These are phyloP conservation scores for Peribolospora kevripleyi DNA, from an alignment of 768 basidiomycete genomes.

Conservation along the genomic window DNA sequence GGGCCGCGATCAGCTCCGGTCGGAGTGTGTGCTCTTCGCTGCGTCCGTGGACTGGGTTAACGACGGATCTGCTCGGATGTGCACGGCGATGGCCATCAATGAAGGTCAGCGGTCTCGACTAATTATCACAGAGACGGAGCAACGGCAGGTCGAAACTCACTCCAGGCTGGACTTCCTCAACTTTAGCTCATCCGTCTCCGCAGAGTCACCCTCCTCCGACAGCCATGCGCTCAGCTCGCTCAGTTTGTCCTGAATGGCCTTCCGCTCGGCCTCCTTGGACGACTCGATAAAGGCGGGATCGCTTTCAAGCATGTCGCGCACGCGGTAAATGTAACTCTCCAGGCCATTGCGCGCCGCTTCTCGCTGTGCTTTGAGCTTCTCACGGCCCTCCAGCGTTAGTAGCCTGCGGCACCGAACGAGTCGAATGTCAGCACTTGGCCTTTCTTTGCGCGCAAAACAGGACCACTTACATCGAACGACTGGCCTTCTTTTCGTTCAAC, in stretches of 20 bases:
- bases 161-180: slow-evolving; percentile 57
- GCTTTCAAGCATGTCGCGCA: slow-evolving; percentile 31
- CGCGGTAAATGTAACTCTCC: slow-evolving; percentile 76
- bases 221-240: slow-evolving; percentile 64
- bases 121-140: background rate
- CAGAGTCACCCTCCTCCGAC: slow-evolving; percentile 54
- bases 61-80: background rate
- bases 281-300: slow-evolving; percentile 53
- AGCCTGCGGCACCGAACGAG: slow-evolving; percentile 29
- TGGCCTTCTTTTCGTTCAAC: too few relatives aligned
- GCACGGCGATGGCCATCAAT: background rate
- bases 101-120: background rate
- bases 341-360: slow-evolving; percentile 80
- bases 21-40: slow-evolving; percentile 75
- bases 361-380: slow-evolving; percentile 45
- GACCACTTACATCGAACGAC: slow-evolving; percentile 36
- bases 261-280: slow-evolving; percentile 47
- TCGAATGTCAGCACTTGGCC: background rate
- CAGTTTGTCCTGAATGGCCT: slow-evolving; percentile 37
- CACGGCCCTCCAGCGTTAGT: slow-evolving; percentile 49
- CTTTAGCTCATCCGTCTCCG: slow-evolving; percentile 47
- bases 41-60: slow-evolving; percentile 37
- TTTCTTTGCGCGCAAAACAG: background rate
- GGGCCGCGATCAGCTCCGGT: slow-evolving; percentile 58
- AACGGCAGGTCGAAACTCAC: slow-evolving; percentile 29